Evolutionary conservation across 148 eudicot genomes (phyloP), one percentile per base, ranked within the genome.

Genomic region (Suaeda aralocaspica): DNA sequence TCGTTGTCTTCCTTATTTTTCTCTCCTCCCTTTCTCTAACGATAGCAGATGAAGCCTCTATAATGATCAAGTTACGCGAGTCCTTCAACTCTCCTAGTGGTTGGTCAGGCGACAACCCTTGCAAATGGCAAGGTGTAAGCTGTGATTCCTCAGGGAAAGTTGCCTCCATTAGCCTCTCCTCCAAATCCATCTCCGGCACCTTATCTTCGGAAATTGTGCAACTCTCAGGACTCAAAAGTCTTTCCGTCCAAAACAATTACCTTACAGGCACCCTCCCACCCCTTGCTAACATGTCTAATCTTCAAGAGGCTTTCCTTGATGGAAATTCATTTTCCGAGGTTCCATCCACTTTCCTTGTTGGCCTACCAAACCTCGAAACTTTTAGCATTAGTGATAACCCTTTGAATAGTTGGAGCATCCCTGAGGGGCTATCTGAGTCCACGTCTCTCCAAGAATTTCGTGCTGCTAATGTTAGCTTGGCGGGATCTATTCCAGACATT

Each of bases 181-280:
- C 80, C 2, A 71, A 71, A 52, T 66, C 76, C 0, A 11, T 91
- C 22, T 71, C 84, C 0, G 97, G 97, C 1, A 68, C 73, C 0
- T 44, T 92, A 12, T 85, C 92, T 1, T n/a, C 82, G 0, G 83
- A 81, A 1, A 30, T 92, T 18, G 36, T 24, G 59, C 55, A 74
- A 0, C 89, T 92, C 2, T 69, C 87, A 3, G 24, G 9, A 39
- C 88, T 92, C 46, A 72, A 76, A 72, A 14, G 75, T 1, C 74
- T 92, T 3, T 78, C 89, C 10, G 72, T 87, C 9, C 95, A 92
- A 64, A 58, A 57, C 18, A 92, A 92, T 63, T 60, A 55, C 0
- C 53, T 92, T 21, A 68, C 86, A 2, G 97, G 97, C 10, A 8
- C 77, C 4, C 14, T 92, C 9, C 97, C 97, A 0, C 33, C 88